Evolutionary conservation across 176 grass and related monocot genomes (phyloP).

Genomic region (Chrysopogon serrulatus): DNA sequence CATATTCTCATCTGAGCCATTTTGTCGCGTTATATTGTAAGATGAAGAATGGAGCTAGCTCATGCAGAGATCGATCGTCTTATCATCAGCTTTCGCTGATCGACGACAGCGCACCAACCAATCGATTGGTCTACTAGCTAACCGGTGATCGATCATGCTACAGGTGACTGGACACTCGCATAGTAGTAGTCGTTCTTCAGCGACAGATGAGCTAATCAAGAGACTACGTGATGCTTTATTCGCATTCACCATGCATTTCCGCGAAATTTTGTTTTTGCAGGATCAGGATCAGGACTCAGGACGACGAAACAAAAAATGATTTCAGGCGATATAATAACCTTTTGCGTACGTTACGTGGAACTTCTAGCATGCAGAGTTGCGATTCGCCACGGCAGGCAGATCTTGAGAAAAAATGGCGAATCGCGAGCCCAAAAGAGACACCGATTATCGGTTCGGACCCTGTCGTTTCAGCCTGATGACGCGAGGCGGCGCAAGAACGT

Average conservation of each 20-base stretch:
- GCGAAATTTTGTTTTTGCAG: not conserved
- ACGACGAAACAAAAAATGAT: not conserved
- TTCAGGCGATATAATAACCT: not conserved
- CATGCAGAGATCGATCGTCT: not conserved
- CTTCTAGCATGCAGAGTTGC: slow-evolving; percentile 14
- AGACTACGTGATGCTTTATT: not conserved
- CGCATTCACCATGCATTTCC: not conserved
- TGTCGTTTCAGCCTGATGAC: slow-evolving; percentile 17
- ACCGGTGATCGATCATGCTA: not conserved
- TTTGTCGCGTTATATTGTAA: no score
- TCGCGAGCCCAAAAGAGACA: not conserved
- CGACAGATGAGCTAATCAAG: not conserved
- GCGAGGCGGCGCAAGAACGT: not conserved
- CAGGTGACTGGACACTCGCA: not conserved
- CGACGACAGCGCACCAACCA: not conserved
- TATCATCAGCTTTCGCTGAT: not conserved
- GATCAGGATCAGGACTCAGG: not conserved
- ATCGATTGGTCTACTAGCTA: not conserved
- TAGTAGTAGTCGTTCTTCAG: no score
- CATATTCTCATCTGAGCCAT: not conserved
- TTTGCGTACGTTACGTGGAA: no score
- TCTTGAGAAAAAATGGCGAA: not conserved
- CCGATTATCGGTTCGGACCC: not conserved
- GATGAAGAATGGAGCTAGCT: not conserved
- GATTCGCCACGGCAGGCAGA: slow-evolving; percentile 38